Conservation (phyloP, 345 rosid genomes). For the Salix viminalis region DNA sequence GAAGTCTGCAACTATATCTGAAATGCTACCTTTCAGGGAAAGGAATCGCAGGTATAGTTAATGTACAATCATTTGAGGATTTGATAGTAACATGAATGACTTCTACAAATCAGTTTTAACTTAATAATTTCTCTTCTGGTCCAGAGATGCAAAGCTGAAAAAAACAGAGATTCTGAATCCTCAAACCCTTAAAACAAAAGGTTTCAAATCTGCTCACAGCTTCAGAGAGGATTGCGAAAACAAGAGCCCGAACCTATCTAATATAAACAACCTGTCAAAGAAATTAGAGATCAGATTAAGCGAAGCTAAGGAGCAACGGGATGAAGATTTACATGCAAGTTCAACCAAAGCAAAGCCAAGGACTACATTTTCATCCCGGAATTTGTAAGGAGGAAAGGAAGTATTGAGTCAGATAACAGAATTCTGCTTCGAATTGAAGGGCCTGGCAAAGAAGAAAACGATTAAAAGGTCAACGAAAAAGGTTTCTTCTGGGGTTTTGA, state of each 20-base stretch:
- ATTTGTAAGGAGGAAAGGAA: conserved; percentile 16
- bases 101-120: background rate
- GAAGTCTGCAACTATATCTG: conserved; percentile 15
- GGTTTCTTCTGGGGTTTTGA: background rate
- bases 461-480: conserved; percentile 10
- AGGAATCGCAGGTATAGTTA: conserved; percentile 9
- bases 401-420: conserved; percentile 20
- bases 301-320: too few species aligned
- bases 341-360: background rate
- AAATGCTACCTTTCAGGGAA: conserved; percentile 21
- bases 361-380: conserved; percentile 18
- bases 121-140: background rate
- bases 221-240: conserved; percentile 13
- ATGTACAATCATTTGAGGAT: background rate
- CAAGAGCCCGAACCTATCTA: conserved; percentile 7
- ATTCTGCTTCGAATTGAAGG: conserved; percentile 17
- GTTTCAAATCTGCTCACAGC: background rate
- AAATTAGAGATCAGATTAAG: background rate
- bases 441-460: conserved; percentile 12
- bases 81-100: background rate
- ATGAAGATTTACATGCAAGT: background rate
- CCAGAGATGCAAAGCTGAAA: conserved; percentile 11
- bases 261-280: background rate
- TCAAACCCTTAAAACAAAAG: background rate
- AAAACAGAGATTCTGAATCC: background rate